Evolutionary conservation across 2,329 filamentous ascomycete genomes (phyloP).

Genomic region (Pseudogymnoascus sp.): DNA sequence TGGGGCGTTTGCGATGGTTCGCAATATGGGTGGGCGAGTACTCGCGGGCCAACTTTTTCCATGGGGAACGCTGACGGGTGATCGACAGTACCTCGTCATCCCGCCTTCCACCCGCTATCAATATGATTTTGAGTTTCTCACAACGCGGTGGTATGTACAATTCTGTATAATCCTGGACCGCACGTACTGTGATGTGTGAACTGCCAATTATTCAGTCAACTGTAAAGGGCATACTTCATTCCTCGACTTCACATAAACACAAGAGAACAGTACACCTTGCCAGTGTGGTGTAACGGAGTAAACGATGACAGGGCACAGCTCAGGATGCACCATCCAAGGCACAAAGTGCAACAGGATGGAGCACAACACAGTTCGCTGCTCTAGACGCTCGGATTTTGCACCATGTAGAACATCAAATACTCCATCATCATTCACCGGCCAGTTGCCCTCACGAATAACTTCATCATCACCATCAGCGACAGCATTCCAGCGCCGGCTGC

Average conservation of each 20-base stretch:
- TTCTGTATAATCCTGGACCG: neutral
- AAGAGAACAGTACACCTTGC: neutral
- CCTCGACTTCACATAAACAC: neutral
- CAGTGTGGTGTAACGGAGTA: neutral
- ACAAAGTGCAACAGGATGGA: neutral
- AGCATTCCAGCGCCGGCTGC: neutral
- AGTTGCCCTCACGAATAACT: neutral
- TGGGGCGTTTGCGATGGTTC: neutral
- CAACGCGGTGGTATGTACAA: neutral
- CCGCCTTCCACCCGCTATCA: neutral
- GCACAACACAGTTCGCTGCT: neutral
- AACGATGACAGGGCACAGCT: neutral
- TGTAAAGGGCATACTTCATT: neutral
- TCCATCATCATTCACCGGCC: neutral
- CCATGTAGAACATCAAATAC: neutral
- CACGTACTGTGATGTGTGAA: neutral
- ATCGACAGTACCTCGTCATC: slow-evolving; percentile 1
- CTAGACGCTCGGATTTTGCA: neutral
- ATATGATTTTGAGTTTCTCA: neutral
- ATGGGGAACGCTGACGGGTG: neutral
- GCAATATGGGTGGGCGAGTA: neutral
- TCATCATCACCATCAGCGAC: neutral
- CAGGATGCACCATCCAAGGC: neutral
- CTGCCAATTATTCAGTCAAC: neutral
- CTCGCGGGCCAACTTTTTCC: neutral